Evolutionary conservation across 2,329 filamentous ascomycete genomes (phyloP).

Genomic region (Alternaria metachromatica): DNA sequence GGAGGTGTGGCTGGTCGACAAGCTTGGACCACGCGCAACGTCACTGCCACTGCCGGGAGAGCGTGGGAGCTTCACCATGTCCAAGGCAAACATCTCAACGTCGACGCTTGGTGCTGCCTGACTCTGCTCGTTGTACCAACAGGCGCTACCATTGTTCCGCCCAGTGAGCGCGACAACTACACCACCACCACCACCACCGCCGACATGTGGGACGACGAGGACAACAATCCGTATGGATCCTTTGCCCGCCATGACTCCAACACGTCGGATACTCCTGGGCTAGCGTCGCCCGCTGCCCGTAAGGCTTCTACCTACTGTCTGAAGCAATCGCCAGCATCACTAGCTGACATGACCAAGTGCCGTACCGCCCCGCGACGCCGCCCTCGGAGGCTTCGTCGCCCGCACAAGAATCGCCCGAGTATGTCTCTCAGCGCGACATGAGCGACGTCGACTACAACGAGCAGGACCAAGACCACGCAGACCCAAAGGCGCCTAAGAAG

Average conservation of each 20-base stretch:
- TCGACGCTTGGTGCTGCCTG: not conserved
- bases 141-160: not conserved
- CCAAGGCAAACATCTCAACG: conserved; percentile 1
- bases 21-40: conserved; percentile 15
- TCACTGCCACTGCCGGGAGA: conserved; percentile 13
- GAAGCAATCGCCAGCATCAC: not conserved
- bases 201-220: conserved; percentile 97
- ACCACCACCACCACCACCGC: not conserved
- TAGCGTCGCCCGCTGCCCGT: conserved; percentile 49
- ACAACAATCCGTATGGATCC: conserved; percentile 97
- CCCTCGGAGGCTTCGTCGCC: conserved; percentile 75
- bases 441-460: conserved; percentile 66
- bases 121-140: not conserved
- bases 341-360: conserved; percentile 33
- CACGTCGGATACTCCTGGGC: conserved; percentile 64
- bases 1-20: conserved; percentile 1
- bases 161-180: not conserved
- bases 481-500: conserved; percentile 66
- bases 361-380: conserved; percentile 65
- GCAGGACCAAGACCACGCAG: conserved; percentile 54
- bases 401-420: conserved; percentile 69
- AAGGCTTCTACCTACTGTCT: conserved; percentile 24
- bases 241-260: conserved; percentile 87
- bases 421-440: conserved; percentile 60
- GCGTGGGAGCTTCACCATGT: conserved; percentile 11